phyloP scores from a whole-genome alignment of 2,329 filamentous ascomycete species.

The Fusarium graminum region DNA sequence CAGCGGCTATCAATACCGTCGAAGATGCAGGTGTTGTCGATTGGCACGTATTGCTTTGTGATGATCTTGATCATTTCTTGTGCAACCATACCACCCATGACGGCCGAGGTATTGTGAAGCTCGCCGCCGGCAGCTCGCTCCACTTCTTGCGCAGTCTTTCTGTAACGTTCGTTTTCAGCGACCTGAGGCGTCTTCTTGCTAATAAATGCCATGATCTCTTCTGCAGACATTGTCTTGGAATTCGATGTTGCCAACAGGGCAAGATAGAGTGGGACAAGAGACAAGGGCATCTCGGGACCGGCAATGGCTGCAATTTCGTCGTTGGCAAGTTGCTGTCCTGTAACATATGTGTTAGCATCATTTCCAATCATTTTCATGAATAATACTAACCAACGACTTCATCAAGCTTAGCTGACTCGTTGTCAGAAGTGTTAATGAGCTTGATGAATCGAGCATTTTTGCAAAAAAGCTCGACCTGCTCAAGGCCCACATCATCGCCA shows the following conservation, averaged over 20 bases:
- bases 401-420: constrained; percentile 62
- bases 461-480: constrained; percentile 91
- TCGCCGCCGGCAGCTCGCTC: constrained; percentile 85
- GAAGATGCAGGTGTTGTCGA: constrained; percentile 78
- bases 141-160: constrained; percentile 73
- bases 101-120: constrained; percentile 89
- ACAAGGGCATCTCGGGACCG: constrained; percentile 64
- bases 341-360: constrained; percentile 9
- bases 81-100: constrained; percentile 92
- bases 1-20: constrained; percentile 75
- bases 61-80: constrained; percentile 96
- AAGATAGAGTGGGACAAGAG: constrained; percentile 77
- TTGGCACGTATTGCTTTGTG: constrained; percentile 78
- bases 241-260: constrained; percentile 70
- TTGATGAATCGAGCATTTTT: constrained; percentile 95
- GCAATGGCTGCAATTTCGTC: constrained; percentile 65
- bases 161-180: constrained; percentile 63
- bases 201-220: constrained; percentile 66
- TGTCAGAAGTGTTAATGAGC: constrained; percentile 73
- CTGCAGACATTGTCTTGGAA: constrained; percentile 58
- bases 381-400: constrained; percentile 66
- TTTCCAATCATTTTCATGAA: not conserved
- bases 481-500: constrained; percentile 70
- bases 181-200: constrained; percentile 61
- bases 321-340: constrained; percentile 67